phyloP scores from a whole-genome alignment of 2,329 filamentous ascomycete species.

The Coccinonectria pachysandricola region DNA sequence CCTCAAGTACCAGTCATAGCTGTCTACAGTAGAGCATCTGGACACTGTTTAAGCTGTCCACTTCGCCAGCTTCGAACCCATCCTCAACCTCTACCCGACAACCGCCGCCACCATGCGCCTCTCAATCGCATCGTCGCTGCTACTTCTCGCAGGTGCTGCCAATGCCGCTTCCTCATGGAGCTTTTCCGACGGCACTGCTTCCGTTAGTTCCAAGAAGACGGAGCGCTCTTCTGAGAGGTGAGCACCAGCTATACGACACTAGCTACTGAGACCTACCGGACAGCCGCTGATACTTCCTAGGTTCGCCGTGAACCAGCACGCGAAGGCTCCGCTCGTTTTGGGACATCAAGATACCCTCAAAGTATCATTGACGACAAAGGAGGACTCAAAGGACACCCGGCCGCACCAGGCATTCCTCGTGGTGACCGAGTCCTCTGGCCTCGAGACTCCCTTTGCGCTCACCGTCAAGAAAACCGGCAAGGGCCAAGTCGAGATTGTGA shows the following conservation, averaged over 20 bases:
- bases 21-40: too few species aligned
- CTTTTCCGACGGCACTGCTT: constrained; percentile 62
- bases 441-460: constrained; percentile 82
- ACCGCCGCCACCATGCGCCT: constrained; percentile 26
- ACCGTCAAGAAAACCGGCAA: constrained; percentile 81
- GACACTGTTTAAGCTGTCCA: constrained; percentile 23
- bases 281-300: too few species aligned
- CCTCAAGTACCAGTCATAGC: too few species aligned
- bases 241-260: too few species aligned
- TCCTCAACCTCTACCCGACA: constrained; percentile 10
- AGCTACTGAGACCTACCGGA: too few species aligned
- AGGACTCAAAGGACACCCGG: constrained; percentile 66
- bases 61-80: constrained; percentile 12
- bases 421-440: constrained; percentile 63
- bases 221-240: constrained; percentile 57
- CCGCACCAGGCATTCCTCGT: constrained; percentile 93
- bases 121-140: constrained; percentile 26
- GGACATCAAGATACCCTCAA: constrained; percentile 65
- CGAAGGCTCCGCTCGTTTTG: constrained; percentile 55
- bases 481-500: constrained; percentile 72
- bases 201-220: constrained; percentile 55
- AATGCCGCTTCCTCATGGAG: constrained; percentile 54
- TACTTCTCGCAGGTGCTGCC: constrained; percentile 40
- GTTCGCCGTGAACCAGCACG: constrained; percentile 46
- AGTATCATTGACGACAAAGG: constrained; percentile 69